These are phyloP conservation scores for Blepharisma undulans DNA, from an alignment of 169 alveolate species.

Conservation along the genomic window DNA sequence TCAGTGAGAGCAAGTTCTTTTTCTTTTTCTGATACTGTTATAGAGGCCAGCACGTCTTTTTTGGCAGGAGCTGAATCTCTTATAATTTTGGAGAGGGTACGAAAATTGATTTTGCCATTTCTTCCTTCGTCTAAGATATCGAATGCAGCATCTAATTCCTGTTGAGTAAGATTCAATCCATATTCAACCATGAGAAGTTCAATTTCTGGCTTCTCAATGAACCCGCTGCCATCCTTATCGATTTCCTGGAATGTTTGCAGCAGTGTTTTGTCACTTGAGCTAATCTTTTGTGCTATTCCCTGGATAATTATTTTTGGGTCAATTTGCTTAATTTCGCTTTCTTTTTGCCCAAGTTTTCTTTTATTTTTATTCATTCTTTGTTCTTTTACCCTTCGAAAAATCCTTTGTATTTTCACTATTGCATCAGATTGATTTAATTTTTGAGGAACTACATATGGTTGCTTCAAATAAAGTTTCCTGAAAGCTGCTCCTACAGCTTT, in stretches of 20 bases:
- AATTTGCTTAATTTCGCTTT: neutral
- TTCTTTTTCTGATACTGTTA: slow-evolving; percentile 20
- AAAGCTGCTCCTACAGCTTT: neutral
- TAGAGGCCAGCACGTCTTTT: neutral
- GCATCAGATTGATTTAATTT: neutral
- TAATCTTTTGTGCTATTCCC: neutral
- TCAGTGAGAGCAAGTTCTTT: neutral
- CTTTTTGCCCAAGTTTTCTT: neutral
- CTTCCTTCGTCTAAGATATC: neutral
- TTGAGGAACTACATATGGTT: neutral
- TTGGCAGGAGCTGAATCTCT: neutral
- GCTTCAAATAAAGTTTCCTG: slow-evolving; percentile 24
- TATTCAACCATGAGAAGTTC: neutral
- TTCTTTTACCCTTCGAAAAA: neutral
- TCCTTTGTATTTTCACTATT: slow-evolving; percentile 20
- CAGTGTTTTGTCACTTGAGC: neutral
- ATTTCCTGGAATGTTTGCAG: slow-evolving; percentile 1
- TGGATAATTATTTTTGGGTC: neutral
- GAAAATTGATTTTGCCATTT: slow-evolving; percentile 1
- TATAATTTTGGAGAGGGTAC: neutral
- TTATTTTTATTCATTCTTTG: neutral
- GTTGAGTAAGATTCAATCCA: neutral
- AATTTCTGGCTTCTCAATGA: neutral
- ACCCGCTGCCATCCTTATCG: slow-evolving; percentile 34
- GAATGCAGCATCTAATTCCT: neutral